Percentiles rank a stretch among this genome's conserved stretches.
Evolutionary conservation across 225 moss, liverwort and hornwort genomes (phyloP).

Genomic region (Antitrichia curtipendula): DNA sequence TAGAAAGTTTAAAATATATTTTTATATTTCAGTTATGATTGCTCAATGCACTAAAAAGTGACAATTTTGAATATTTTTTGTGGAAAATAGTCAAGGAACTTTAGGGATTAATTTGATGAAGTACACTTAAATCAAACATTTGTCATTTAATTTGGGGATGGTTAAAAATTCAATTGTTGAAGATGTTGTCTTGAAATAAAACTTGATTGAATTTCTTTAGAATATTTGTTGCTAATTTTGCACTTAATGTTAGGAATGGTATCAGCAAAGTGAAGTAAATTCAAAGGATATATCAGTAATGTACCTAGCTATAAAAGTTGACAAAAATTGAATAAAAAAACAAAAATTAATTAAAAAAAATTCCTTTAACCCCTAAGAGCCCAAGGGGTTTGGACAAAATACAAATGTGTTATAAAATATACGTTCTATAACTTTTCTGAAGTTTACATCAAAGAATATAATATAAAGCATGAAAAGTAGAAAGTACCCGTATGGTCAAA

Average conservation of each 20-base stretch:
- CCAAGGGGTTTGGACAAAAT: too few species aligned
- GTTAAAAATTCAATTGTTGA: neutral
- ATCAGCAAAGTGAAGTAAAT: neutral
- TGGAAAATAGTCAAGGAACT: neutral
- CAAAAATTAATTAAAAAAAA: neutral
- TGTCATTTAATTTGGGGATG: neutral
- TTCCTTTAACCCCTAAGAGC: too few species aligned
- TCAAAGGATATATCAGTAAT: neutral
- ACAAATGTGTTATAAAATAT: too few species aligned
- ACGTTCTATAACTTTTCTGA: too few species aligned
- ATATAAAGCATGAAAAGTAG: too few species aligned
- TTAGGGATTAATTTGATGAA: neutral
- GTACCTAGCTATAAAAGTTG: fast-evolving
- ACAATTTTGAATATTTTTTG: too few species aligned
- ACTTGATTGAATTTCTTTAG: neutral
- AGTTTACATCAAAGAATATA: too few species aligned
- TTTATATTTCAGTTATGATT: neutral
- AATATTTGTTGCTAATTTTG: neutral
- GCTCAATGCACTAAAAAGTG: neutral
- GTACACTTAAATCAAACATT: neutral
- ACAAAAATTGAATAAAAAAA: neutral
- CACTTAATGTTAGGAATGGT: neutral
- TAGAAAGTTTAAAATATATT: too few species aligned
- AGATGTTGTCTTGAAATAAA: neutral
- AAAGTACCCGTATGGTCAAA: too few species aligned